phyloP scores from a whole-genome alignment of 2,329 filamentous ascomycete genomes.

The Fusarium oxysporum region DNA sequence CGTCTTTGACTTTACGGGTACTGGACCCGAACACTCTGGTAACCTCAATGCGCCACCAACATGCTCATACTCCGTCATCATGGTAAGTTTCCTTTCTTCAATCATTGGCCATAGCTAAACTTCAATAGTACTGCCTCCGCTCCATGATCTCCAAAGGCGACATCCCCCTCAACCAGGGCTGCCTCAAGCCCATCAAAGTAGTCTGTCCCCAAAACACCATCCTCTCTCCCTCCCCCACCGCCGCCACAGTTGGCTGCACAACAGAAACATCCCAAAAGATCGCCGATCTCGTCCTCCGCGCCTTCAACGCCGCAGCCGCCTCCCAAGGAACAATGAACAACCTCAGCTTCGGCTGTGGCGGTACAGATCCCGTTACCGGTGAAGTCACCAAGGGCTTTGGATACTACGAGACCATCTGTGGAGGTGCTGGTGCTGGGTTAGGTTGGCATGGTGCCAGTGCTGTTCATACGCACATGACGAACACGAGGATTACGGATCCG shows the following conservation, averaged over 20 bases:
- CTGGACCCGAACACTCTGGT: conserved; percentile 47
- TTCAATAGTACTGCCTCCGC: conserved; percentile 45
- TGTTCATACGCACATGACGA: conserved; percentile 53
- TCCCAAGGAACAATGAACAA: conserved; percentile 86
- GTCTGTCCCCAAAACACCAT: conserved; percentile 48
- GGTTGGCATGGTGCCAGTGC: conserved; percentile 47
- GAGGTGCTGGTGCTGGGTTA: conserved; percentile 48
- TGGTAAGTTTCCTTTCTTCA: conserved; percentile 18
- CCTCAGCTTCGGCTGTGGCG: conserved; percentile 80
- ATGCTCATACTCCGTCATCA: conserved; percentile 48
- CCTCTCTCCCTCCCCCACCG: conserved; percentile 49
- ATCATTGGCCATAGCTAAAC: neutral
- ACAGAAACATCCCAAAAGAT: conserved; percentile 52
- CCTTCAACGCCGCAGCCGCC: conserved; percentile 79
- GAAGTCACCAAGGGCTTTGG: conserved; percentile 48
- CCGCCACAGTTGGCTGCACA: conserved; percentile 50
- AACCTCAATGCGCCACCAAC: conserved; percentile 48
- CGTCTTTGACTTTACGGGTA: conserved; percentile 64
- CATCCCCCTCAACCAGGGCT: conserved; percentile 61
- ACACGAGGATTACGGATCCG: conserved; percentile 53
- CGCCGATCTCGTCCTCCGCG: conserved; percentile 77
- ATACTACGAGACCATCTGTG: conserved; percentile 53
- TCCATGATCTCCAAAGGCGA: conserved; percentile 48
- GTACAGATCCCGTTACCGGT: conserved; percentile 43
- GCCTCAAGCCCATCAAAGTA: conserved; percentile 53